A percentile compares a stretch with the other conserved stretches of the same genome.
Conservation (phyloP, 1,284 basidiomycete species). For the Jaminaea rosea region DNA sequence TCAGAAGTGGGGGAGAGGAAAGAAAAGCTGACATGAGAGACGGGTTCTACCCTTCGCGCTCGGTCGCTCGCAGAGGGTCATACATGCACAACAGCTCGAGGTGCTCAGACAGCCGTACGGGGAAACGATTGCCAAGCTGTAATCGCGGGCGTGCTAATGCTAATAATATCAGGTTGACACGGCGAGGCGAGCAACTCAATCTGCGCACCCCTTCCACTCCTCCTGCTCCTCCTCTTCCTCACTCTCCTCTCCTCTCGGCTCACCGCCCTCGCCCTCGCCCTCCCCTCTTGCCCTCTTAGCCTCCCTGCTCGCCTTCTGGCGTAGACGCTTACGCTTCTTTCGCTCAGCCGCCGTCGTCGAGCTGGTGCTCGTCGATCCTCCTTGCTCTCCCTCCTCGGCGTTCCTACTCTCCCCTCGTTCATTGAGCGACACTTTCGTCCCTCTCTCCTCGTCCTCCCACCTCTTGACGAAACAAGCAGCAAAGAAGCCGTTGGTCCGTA, state of each 20-base stretch:
- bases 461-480: slow-evolving; percentile 5
- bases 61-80: not conserved
- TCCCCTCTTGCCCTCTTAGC: not conserved
- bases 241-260: not conserved
- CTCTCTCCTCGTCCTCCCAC: not conserved
- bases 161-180: too few species aligned
- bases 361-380: too few species aligned
- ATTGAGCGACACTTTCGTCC: not conserved
- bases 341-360: not conserved
- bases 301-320: too few species aligned
- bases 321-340: too few species aligned
- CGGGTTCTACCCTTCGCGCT: too few species aligned
- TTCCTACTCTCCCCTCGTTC: not conserved
- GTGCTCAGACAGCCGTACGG: not conserved
- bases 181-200: too few species aligned
- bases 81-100: not conserved
- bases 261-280: not conserved
- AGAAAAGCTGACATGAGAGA: too few species aligned
- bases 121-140: not conserved
- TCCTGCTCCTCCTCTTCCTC: too few species aligned
- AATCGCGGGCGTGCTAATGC: too few species aligned
- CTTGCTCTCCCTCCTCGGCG: too few species aligned
- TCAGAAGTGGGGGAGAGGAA: too few species aligned
- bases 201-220: too few species aligned
- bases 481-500: slow-evolving; percentile 10